A percentile compares a stretch with the other conserved stretches of the same genome.
Evolutionary conservation across 2,329 filamentous ascomycete species (phyloP).

Genomic region (Penicillium polonicum): DNA sequence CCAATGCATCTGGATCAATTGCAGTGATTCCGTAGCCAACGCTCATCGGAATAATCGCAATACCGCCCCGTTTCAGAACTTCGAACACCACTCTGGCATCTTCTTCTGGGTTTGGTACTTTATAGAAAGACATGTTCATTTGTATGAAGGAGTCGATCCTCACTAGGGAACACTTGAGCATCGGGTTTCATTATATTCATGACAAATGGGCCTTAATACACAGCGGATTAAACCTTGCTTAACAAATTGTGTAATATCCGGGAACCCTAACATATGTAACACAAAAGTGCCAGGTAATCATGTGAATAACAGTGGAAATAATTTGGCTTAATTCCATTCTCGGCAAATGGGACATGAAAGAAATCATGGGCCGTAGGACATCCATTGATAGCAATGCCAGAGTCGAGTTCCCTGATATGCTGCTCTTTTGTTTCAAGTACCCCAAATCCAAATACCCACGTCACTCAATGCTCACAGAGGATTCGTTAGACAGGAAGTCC

Average conservation of each 20-base stretch:
- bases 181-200: not conserved
- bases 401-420: not conserved
- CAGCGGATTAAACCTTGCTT: not conserved
- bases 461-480: constrained; percentile 16
- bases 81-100: constrained; percentile 25
- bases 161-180: not conserved
- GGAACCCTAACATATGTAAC: not conserved
- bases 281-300: not conserved
- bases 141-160: not conserved
- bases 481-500: constrained; percentile 28
- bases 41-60: constrained; percentile 29
- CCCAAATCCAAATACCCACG: not conserved
- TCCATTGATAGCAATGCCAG: not conserved
- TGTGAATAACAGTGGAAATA: not conserved
- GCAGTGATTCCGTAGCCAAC: constrained; percentile 31
- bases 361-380: too few species aligned
- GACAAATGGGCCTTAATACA: not conserved
- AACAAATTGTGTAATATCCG: not conserved
- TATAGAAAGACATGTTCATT: not conserved
- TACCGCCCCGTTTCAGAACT: constrained; percentile 23
- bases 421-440: not conserved
- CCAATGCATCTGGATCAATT: constrained; percentile 19
- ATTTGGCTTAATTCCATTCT: not conserved
- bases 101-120: not conserved
- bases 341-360: not conserved